phyloP scores from a whole-genome alignment of 805 yeast genomes.

The Yarrowia divulgata region DNA sequence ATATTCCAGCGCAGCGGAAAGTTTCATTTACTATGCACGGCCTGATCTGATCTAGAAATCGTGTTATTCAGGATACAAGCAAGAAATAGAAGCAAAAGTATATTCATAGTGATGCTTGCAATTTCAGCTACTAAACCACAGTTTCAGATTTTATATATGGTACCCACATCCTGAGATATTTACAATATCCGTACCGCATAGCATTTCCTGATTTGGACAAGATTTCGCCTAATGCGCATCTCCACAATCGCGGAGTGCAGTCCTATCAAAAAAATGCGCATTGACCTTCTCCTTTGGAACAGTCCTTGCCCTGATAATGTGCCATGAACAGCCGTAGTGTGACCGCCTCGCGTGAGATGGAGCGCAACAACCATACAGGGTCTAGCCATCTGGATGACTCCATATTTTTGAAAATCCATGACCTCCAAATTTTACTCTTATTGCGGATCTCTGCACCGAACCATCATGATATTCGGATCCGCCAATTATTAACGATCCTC shows the following conservation, averaged over 20 bases:
- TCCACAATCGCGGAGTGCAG: slow-evolving; percentile 15
- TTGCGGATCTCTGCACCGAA: neutral
- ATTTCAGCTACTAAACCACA: neutral
- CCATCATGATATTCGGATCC: neutral
- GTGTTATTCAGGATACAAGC: too few species aligned
- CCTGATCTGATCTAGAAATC: slow-evolving; percentile 4
- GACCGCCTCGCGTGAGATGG: neutral
- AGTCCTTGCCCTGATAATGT: neutral
- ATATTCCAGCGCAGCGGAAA: slow-evolving; percentile 3
- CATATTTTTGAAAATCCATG: too few species aligned
- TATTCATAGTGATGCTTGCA: too few species aligned
- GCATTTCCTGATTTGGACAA: slow-evolving; percentile 36
- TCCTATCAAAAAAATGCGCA: neutral
- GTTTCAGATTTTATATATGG: neutral
- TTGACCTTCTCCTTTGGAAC: slow-evolving; percentile 2
- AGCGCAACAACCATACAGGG: neutral
- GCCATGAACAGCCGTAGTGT: neutral
- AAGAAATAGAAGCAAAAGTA: neutral
- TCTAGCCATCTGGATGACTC: too few species aligned
- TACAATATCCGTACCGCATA: neutral
- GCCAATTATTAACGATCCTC: neutral
- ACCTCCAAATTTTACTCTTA: too few species aligned
- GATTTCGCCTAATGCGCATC: slow-evolving; percentile 31
- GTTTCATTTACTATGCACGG: slow-evolving; percentile 14
- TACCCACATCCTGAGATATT: neutral